Base-by-base conservation (phyloP, 1,139 yeast species). In the Blastobotrys indianensis region DNA sequence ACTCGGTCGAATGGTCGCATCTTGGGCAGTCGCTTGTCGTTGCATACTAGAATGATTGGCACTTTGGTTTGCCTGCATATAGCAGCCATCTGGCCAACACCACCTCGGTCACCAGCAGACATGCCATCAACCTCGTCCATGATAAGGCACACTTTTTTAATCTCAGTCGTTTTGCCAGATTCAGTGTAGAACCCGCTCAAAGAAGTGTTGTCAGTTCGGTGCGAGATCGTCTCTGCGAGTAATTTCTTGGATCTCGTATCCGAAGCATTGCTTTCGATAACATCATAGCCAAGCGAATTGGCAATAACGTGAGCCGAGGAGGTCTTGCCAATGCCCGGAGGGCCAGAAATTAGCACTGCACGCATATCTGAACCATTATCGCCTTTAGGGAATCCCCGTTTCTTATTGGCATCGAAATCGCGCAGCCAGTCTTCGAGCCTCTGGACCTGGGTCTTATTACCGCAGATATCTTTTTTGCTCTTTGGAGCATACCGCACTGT, bases 121-220 rank as follows among this genome's bases (percentile, higher is more conserved):
- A 94, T 92, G 55, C 99, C 99, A 65, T 94, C 99, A 30, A 94
- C 98, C 68, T 94, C 99, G 67, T 94, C 99, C 97, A 94, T 88
- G 53, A 94, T 84, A 43, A 92, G 74, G 44, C 90, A 88, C 56
- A 90, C 80, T 47, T 77, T 79, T 50, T 76, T 74, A 33, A 38
- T 31, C 42, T 70, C 68, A 39, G 68, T 65, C 3, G 52, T 58
- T 62, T 41, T 30, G 8, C 42, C 36, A 9, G 44, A 47, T 11
- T 40, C 48, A 39, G 75, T 70, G 67, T 86, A 82, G 59, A 71
- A 87, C 0, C 96, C 96, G 48, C 79, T 79, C 20, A 92, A 82
- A 0, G 97, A 87, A 9, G 90, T 82, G 59, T 88, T 92, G 60
- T 77, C 80, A 49, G 90, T 71, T 1, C 88, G 82, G 28, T 82